Base-by-base conservation (phyloP, 148 eudicot genomes). In the Mesembryanthemum crystallinum region DNA sequence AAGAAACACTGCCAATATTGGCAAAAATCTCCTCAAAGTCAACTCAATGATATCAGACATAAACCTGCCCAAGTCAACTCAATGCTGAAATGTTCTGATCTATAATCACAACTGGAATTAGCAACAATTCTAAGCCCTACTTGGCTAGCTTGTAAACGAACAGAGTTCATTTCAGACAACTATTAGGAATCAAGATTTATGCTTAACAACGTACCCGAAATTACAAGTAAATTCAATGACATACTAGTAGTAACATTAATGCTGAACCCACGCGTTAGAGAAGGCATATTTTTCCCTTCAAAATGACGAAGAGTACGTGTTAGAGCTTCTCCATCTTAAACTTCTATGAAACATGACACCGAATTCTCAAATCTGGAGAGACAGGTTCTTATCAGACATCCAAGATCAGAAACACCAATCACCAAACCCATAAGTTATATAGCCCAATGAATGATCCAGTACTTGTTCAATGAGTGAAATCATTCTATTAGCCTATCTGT, bases 391-490 rank as follows among this genome's bases (percentile, higher is more conserved):
- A 43, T 58, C 33, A 69, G 33, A 68, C 60, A 79, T 24, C 29
- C 64, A 33, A 52, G n/a, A 63, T 73, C 63, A 67, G 35, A 33
- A 45, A 70, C 15, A 43, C 58, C 65, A 70, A 63, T 59, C 29
- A 67, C 73, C 47, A 58, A 80, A 42, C 52, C 37, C 72, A 42
- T 52, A 76, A 76, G 51, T 80, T 49, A 76, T 71, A 65, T 25
- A 47, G 20, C 45, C 59, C 39, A 70, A 75, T 70, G 57, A 71
- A 57, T 43, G 33, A 59, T 57, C 72, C 30, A 28, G 13, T 33
- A 15, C 60, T 80, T 30, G 54, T 54, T 80, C 57, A 76, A 72
- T 74, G 28, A 10, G 65, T 63, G 54, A 39, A 51, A 55, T 52
- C 54, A 74, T 71, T 75, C 72, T 76, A 72, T 68, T 59, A 27